Evolutionary conservation across 2,329 filamentous ascomycete genomes (phyloP), one percentile per base, ranked within the genome.

Genomic region (Trichoderma harzianum): DNA sequence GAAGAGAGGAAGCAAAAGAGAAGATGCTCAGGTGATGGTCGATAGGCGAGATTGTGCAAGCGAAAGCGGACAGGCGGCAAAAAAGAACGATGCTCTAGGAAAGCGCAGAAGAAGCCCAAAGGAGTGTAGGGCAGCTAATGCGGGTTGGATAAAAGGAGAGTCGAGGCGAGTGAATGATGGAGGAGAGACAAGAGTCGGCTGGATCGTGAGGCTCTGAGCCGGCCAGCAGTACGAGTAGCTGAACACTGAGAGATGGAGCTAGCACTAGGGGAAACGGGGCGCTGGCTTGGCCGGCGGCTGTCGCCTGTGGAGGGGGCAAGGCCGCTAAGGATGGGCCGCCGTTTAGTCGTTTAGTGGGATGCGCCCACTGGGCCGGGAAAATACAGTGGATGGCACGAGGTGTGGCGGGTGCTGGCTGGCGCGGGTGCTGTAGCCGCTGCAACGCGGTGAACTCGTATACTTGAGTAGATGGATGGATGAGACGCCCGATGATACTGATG

Each of bases 121-220:
- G 66, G 66, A 69, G 66, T 57, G 66, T 26, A 69, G 55, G 55
- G 66, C 55, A 61, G 34, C 55, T 61, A 18, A 61, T 43, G 63
- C 63, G 63, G n/a, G 28, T 2, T 36, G 30, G 26, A 61, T 24
- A 60, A 69, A 65, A 69, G 36, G 36, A 39, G 36, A 69, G 66
- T 55, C 60, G 66, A 32, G 66, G 60, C 55, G 66, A 58, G 34
- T 28, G 60, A 36, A 43, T 60, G 65, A 43, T 47, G 65, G 28
- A 69, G 34, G 36, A 68, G 43, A 68, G 43, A 34, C 57, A 18
- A 60, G 28, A 18, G 66, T 34, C 57, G 64, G 64, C 21, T 60
- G 57, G 26, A 65, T 67, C 64, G 64, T 36, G 63, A 66, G 63
- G 63, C 63, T 66, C 63, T 28, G 28, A 28, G 28, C 28, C 28